Conservation (phyloP, 2,329 filamentous ascomycete genomes). For the Phymatotrichopsis omnivora region DNA sequence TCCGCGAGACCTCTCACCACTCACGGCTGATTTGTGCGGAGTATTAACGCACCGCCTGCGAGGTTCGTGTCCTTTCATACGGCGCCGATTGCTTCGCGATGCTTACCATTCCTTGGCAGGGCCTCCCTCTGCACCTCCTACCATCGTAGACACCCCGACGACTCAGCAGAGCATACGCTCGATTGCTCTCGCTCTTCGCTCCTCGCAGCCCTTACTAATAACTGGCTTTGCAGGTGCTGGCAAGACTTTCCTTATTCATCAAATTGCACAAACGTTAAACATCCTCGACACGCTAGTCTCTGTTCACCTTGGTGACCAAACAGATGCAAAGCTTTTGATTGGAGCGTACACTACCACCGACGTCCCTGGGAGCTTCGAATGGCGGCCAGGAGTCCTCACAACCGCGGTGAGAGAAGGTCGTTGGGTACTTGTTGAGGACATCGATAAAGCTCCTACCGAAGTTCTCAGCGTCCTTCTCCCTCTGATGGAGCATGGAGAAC, state of each 20-base stretch:
- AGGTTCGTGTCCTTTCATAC: slow-evolving; percentile 10
- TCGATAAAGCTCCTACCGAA: slow-evolving; percentile 89
- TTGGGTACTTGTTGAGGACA: slow-evolving; percentile 95
- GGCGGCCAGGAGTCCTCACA: slow-evolving; percentile 85
- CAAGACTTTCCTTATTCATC: slow-evolving; percentile 77
- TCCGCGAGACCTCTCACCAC: slow-evolving; percentile 14
- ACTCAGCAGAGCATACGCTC: slow-evolving; percentile 60
- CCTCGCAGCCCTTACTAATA: slow-evolving; percentile 62
- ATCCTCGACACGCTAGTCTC: slow-evolving; percentile 79
- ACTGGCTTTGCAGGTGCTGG: slow-evolving; percentile 76
- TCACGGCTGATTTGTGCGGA: slow-evolving; percentile 26
- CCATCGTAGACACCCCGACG: slow-evolving; percentile 56
- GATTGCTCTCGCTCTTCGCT: slow-evolving; percentile 58
- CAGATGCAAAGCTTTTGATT: slow-evolving; percentile 90
- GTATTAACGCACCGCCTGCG: slow-evolving; percentile 23
- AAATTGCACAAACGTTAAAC: slow-evolving; percentile 69
- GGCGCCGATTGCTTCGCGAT: not conserved
- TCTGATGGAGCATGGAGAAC: slow-evolving; percentile 81
- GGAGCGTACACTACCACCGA: slow-evolving; percentile 81
- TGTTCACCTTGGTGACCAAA: slow-evolving; percentile 93
- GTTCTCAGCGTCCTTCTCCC: slow-evolving; percentile 88
- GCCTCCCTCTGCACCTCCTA: slow-evolving; percentile 31
- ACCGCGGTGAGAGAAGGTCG: slow-evolving; percentile 87
- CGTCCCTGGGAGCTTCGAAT: slow-evolving; percentile 78
- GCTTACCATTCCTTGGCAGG: slow-evolving; percentile 15